These are phyloP conservation scores for Fusarium oxysporum DNA, from an alignment of 2,329 filamentous ascomycete genomes.

Conservation along the genomic window DNA sequence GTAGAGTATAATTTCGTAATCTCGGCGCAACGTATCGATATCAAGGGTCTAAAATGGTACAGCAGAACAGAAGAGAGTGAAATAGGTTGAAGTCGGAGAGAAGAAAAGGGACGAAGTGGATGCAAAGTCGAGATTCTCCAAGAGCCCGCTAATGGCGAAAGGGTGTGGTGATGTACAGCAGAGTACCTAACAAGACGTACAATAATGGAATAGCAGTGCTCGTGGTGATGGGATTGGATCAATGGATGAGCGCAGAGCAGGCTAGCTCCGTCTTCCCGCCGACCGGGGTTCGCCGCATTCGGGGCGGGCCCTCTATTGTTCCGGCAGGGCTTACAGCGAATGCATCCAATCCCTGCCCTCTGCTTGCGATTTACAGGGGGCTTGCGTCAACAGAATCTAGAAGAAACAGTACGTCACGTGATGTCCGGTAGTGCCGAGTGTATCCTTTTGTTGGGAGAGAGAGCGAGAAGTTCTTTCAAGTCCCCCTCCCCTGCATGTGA, in stretches of 20 bases:
- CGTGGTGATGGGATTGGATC: slow-evolving; percentile 39
- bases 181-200: slow-evolving; percentile 7
- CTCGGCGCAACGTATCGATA: slow-evolving; percentile 17
- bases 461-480: background rate
- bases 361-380: slow-evolving; percentile 16
- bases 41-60: slow-evolving; percentile 9
- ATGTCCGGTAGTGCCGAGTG: slow-evolving; percentile 27
- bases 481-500: slow-evolving; percentile 29
- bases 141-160: slow-evolving; percentile 38
- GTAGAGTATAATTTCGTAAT: slow-evolving; percentile 12
- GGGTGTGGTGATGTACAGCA: slow-evolving; percentile 29
- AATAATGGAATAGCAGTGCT: slow-evolving; percentile 28
- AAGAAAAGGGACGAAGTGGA: slow-evolving; percentile 43
- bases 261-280: slow-evolving; percentile 38
- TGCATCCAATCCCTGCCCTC: slow-evolving; percentile 35
- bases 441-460: slow-evolving; percentile 34
- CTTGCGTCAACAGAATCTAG: slow-evolving; percentile 36
- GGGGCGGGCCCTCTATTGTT: slow-evolving; percentile 4
- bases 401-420: slow-evolving; percentile 26
- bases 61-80: slow-evolving; percentile 3
- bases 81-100: slow-evolving; percentile 33
- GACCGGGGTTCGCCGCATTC: slow-evolving; percentile 35
- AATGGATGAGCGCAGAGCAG: slow-evolving; percentile 40
- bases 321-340: slow-evolving; percentile 13
- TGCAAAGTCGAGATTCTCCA: slow-evolving; percentile 41